Evolutionary conservation across 176 grass and related monocot species (phyloP), one percentile per base, ranked within the genome.

Genomic region (Musa itinerans): DNA sequence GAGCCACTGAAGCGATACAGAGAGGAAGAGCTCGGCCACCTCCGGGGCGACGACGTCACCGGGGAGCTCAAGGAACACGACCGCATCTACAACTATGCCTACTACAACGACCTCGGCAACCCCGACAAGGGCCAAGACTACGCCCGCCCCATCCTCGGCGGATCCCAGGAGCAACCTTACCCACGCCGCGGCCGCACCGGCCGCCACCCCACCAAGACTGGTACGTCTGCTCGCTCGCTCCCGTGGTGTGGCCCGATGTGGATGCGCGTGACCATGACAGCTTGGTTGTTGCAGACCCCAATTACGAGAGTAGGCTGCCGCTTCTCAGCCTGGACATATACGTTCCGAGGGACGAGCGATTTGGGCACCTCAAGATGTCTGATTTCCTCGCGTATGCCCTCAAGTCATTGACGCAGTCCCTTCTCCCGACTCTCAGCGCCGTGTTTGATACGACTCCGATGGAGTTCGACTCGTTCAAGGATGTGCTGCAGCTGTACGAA

Each of bases 131-230:
- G 71, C 3, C 17, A 63, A 50, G 13, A 88, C 0, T 19, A 76
- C 48, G 81, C 10, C 13, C 79, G 90, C 9, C 85, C 93, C 0
- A 15, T 96, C 24, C 93, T 96, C 0, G 89, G 93, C 11, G 90
- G 93, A 49, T 83, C 49, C 81, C 65, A 78, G 54, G 82, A 96
- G 79, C 81, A 77, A 14, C 93, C 93, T 0, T 92, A 96, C 64
- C 93, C 93, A n/a, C 89, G 93, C 19, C 93, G 93, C 29, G 82
- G 90, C 34, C 85, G 85, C 66, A 96, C 90, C 7, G 90, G 90
- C 9, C 90, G 93, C 0, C 58, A 0, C 5, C 53, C 74, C 17
- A 86, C 93, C 5, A 9, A 81, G 74, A 53, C 19, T 0, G 85
- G 93, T 88, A n/a, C 71, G 75, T 43, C 71, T 1, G 61, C 4